A percentile compares a stretch with the other conserved stretches of the same genome.
Conservation (phyloP, 371 early-diverging fungal genomes). For the Mortierella sp. region DNA sequence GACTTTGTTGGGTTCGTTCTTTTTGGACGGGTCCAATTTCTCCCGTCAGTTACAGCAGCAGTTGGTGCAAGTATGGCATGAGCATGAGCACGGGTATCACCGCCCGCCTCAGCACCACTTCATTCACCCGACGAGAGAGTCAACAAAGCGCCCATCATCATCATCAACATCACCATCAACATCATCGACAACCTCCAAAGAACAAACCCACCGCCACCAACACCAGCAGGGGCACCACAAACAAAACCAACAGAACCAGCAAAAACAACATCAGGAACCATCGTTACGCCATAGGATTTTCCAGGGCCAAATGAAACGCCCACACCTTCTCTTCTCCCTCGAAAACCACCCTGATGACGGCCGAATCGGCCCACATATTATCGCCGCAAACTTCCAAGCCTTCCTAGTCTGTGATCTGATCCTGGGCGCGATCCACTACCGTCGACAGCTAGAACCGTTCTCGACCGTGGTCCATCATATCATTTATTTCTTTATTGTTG, state of each 20-base stretch:
- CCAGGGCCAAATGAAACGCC: conserved; percentile 51
- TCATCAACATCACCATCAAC: background rate
- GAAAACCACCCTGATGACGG: conserved; percentile 56
- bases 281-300: conserved; percentile 37
- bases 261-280: background rate
- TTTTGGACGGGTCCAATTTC: background rate
- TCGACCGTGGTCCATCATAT: conserved; percentile 73
- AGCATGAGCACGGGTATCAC: background rate
- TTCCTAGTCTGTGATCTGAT: conserved; percentile 64
- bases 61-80: background rate
- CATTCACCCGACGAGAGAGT: background rate
- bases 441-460: conserved; percentile 62
- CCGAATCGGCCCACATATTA: conserved; percentile 51
- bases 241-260: background rate
- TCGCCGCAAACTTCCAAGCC: conserved; percentile 56
- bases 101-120: background rate
- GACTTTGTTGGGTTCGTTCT: background rate
- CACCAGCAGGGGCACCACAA: background rate
- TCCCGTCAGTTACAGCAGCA: background rate
- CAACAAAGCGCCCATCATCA: background rate
- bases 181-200: background rate
- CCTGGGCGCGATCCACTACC: conserved; percentile 63
- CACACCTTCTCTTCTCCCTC: conserved; percentile 48
- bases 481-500: conserved; percentile 60
- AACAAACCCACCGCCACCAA: background rate